These are phyloP conservation scores for Galerina sulciceps DNA, from an alignment of 768 basidiomycete genomes.

Conservation along the genomic window DNA sequence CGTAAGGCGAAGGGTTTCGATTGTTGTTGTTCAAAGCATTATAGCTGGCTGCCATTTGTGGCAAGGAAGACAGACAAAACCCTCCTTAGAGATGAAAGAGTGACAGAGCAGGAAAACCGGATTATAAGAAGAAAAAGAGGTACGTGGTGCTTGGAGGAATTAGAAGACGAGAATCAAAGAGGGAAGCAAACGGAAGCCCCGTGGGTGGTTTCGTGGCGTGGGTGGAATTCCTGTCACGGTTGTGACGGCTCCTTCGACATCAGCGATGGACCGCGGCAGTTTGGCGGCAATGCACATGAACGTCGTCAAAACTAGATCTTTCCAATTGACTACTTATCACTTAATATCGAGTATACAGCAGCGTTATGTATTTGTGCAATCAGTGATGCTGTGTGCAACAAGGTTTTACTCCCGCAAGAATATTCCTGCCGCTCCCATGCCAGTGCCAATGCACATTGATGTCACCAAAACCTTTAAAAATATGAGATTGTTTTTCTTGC, in stretches of 20 bases:
- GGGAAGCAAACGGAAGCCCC: conserved; percentile 8
- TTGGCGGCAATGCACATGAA: too few species aligned
- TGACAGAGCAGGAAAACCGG: conserved; percentile 16
- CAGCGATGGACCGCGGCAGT: too few species aligned
- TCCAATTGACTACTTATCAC: not conserved
- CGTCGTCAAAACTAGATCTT: not conserved
- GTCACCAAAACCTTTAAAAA: conserved; percentile 72
- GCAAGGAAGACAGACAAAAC: conserved; percentile 25
- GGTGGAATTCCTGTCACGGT: conserved; percentile 8
- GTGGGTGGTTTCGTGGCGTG: conserved; percentile 22
- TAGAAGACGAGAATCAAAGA: conserved; percentile 8
- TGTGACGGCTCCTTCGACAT: not conserved
- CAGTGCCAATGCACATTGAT: conserved; percentile 87
- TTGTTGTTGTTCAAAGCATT: conserved; percentile 27
- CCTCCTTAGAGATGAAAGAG: conserved; percentile 25
- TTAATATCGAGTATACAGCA: not conserved
- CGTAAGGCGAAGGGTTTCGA: conserved; percentile 36
- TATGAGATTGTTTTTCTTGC: conserved; percentile 1
- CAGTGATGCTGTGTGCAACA: too few species aligned
- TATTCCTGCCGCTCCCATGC: conserved; percentile 89
- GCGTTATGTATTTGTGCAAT: not conserved
- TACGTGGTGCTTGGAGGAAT: conserved; percentile 4
- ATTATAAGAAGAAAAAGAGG: conserved; percentile 9
- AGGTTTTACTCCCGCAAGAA: conserved; percentile 62
- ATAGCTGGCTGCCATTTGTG: conserved; percentile 40